Conservation (phyloP, 1,284 basidiomycete genomes). For the Rhodotorula sp. region DNA sequence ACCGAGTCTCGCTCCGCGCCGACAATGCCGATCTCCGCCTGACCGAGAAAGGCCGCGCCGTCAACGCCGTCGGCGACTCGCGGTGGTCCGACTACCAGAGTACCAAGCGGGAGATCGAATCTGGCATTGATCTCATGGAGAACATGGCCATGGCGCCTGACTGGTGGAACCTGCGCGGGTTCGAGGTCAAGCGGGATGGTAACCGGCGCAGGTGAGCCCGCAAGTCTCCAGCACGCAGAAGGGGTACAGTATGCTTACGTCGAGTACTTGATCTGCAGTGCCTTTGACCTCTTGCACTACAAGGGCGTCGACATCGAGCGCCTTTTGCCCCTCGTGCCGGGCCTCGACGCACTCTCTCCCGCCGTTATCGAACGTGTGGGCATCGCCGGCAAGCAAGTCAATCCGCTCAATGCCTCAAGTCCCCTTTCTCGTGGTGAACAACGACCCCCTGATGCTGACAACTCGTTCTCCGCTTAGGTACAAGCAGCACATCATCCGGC, state of each 20-base stretch:
- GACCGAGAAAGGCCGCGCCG: constrained; percentile 62
- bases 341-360: constrained; percentile 58
- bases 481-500: constrained; percentile 51
- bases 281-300: constrained; percentile 71
- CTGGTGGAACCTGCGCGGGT: constrained; percentile 47
- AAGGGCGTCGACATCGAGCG: constrained; percentile 58
- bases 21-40: constrained; percentile 84
- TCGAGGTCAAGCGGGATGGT: constrained; percentile 48
- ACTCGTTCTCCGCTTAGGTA: neutral
- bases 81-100: constrained; percentile 62
- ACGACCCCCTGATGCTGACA: neutral
- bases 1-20: constrained; percentile 77
- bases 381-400: constrained; percentile 62
- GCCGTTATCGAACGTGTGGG: constrained; percentile 62
- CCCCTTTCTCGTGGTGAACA: neutral
- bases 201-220: constrained; percentile 42
- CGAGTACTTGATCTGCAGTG: constrained; percentile 53
- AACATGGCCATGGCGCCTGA: constrained; percentile 45
- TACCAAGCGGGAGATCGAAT: constrained; percentile 58
- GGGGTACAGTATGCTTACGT: neutral
- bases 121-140: constrained; percentile 59
- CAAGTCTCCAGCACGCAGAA: neutral
- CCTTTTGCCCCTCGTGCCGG: constrained; percentile 60
- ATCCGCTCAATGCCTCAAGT: neutral
- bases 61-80: constrained; percentile 63